Conservation (phyloP, 2,329 filamentous ascomycete species). For the Verticillium tricorpus region DNA sequence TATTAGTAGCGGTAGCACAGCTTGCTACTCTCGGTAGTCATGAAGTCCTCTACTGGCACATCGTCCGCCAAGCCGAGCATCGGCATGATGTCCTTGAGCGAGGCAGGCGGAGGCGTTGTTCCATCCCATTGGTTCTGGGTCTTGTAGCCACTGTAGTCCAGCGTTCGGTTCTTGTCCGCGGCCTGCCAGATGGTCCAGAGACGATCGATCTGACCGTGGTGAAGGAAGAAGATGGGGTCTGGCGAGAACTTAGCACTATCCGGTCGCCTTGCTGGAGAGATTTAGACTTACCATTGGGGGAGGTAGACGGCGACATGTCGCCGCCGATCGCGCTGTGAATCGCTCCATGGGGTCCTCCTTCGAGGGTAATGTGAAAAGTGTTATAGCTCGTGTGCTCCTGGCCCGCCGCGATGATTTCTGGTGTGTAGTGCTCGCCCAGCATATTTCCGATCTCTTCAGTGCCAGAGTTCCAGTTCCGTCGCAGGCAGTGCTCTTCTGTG, state of each 20-base stretch:
- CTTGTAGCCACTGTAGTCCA: slow-evolving; percentile 7
- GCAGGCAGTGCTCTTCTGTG: slow-evolving; percentile 18
- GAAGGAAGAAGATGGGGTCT: slow-evolving; percentile 17
- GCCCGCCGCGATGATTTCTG: slow-evolving; percentile 4
- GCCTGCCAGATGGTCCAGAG: slow-evolving; percentile 17
- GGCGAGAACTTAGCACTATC: too few relatives aligned
- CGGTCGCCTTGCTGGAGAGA: too few relatives aligned
- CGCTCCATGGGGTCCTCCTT: slow-evolving; percentile 20
- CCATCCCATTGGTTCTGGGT: background rate
- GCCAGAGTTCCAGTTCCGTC: slow-evolving; percentile 15
- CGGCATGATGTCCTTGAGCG: slow-evolving; percentile 10
- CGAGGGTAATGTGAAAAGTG: slow-evolving; percentile 15
- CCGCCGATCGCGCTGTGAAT: slow-evolving; percentile 20
- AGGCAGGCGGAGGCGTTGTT: background rate
- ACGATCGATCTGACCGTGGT: slow-evolving; percentile 15
- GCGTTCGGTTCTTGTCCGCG: slow-evolving; percentile 2
- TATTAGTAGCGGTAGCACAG: slow-evolving; percentile 10
- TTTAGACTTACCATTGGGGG: slow-evolving; percentile 15
- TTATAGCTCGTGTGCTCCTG: background rate
- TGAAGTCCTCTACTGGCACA: slow-evolving; percentile 7
- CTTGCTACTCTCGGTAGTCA: slow-evolving; percentile 5
- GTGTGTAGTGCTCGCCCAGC: slow-evolving; percentile 9
- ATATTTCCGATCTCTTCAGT: slow-evolving; percentile 2
- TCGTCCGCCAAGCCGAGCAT: slow-evolving; percentile 9
- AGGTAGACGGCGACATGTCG: slow-evolving; percentile 21